Evolutionary conservation across 805 yeast species (phyloP).

Genomic region (Yamadazyma olivae): DNA sequence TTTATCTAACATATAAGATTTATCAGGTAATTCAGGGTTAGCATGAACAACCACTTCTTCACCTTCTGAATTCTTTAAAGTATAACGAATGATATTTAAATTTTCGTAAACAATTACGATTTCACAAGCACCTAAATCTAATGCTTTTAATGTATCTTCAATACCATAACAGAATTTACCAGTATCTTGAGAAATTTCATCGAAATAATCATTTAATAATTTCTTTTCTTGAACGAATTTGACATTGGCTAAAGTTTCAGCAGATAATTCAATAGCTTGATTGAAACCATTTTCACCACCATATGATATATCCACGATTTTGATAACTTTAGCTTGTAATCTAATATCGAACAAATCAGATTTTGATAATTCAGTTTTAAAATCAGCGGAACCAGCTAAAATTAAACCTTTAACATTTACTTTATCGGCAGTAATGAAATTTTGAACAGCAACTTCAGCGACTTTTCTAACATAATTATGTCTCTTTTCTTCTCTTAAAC

Average conservation of each 20-base stretch:
- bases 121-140: constrained; percentile 96
- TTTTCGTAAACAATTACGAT: constrained; percentile 90
- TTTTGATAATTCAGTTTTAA: constrained; percentile 89
- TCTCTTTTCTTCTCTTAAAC: constrained; percentile 98
- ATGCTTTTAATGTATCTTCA: constrained; percentile 92
- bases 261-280: constrained; percentile 97
- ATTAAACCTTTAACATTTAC: constrained; percentile 92
- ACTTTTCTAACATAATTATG: constrained; percentile 98
- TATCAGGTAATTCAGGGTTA: constrained; percentile 69
- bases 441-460: constrained; percentile 97
- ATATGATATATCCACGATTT: constrained; percentile 94
- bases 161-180: constrained; percentile 98
- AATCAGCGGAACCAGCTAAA: constrained; percentile 98
- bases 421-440: constrained; percentile 92
- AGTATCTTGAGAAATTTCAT: constrained; percentile 95
- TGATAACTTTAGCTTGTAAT: constrained; percentile 80
- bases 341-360: constrained; percentile 93
- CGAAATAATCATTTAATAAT: constrained; percentile 86
- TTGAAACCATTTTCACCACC: constrained; percentile 99
- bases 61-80: constrained; percentile 81
- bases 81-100: constrained; percentile 79
- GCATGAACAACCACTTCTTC: constrained; percentile 70
- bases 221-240: constrained; percentile 98
- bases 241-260: constrained; percentile 95
- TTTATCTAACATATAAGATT: constrained; percentile 75